Base-by-base conservation (phyloP, 768 basidiomycete species). In the Leucocoprinus sp. region DNA sequence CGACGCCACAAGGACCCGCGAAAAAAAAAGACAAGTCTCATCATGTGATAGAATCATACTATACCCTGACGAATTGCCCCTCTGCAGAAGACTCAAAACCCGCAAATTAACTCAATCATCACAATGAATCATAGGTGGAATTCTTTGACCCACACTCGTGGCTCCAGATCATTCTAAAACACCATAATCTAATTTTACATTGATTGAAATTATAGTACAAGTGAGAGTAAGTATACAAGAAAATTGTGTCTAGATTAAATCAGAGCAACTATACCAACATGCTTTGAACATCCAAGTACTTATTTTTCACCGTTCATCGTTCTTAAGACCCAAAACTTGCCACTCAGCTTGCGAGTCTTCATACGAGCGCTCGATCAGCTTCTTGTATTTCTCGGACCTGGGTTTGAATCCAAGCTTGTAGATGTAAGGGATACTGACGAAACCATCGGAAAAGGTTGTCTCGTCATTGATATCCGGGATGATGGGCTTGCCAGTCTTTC, bases 391-490 rank as follows among this genome's bases (percentile, higher is more conserved):
- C 18, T 39, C 44, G 2, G 44, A 45, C 28, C 44, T 37, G 8
- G 44, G 28, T 19, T 24, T 38, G 36, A 45, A 45, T 29, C 44
- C 44, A 22, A 45, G 44, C 37, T 45, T 45, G 36, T 45, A 45
- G 19, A 38, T 45, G 14, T 42, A 48, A 5, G 39, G 46, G 22
- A 26, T 48, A 27, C 46, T 41, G 27, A 42, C 41, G 22, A 48
- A 48, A 24, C 46, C 46, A 34, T 48, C 46, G 21, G 46, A 42
- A 27, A 42, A 41, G 8, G 41, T 41, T 33, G 41, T 41, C 39
- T 48, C 41, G 17, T 48, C 41, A 18, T 35, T 48, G 26, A 48
- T 48, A 28, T 48, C 46, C 33, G 41, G 46, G 27, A 42, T 35
- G 41, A 41, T 37, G 27, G 41, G 41, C 23, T 42, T 42, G 31